Percentiles rank a stretch among this genome's conserved stretches.
Evolutionary conservation across 768 basidiomycete genomes (phyloP).

Genomic region (Nidularia sp.): DNA sequence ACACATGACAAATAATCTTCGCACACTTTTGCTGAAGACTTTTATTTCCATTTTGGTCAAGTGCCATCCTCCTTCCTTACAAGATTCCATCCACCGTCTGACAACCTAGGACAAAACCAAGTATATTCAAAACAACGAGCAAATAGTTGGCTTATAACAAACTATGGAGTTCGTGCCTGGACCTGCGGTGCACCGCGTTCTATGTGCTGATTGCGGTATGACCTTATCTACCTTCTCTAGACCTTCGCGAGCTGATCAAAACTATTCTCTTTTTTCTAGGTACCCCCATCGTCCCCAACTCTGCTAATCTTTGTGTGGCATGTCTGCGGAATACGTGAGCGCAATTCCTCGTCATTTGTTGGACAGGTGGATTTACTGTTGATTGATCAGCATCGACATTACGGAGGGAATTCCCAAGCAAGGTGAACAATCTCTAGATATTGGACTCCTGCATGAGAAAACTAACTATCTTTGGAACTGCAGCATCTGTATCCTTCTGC

Average conservation of each 20-base stretch:
- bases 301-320: slow-evolving; percentile 86
- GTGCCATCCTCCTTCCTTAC: too few relatives aligned
- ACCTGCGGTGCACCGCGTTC: slow-evolving; percentile 75
- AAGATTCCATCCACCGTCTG: too few relatives aligned
- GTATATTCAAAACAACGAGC: too few relatives aligned
- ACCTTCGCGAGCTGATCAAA: slow-evolving; percentile 1
- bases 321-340: slow-evolving; percentile 85
- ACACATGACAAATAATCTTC: too few relatives aligned
- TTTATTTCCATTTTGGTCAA: too few relatives aligned
- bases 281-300: slow-evolving; percentile 86
- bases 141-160: not conserved
- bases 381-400: slow-evolving; percentile 76
- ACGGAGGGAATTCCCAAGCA: slow-evolving; percentile 98
- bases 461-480: not conserved
- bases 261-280: slow-evolving; percentile 32
- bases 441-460: not conserved
- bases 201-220: slow-evolving; percentile 87
- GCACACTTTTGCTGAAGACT: too few relatives aligned
- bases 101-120: too few relatives aligned
- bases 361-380: not conserved
- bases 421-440: slow-evolving; percentile 34
- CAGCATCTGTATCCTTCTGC: slow-evolving; percentile 89
- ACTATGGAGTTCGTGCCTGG: slow-evolving; percentile 77
- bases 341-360: not conserved
- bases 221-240: slow-evolving; percentile 1